Percentiles rank a stretch among this genome's conserved stretches.
Evolutionary conservation across 2,329 filamentous ascomycete genomes (phyloP).

Genomic region (Alternaria angustiovoidea): DNA sequence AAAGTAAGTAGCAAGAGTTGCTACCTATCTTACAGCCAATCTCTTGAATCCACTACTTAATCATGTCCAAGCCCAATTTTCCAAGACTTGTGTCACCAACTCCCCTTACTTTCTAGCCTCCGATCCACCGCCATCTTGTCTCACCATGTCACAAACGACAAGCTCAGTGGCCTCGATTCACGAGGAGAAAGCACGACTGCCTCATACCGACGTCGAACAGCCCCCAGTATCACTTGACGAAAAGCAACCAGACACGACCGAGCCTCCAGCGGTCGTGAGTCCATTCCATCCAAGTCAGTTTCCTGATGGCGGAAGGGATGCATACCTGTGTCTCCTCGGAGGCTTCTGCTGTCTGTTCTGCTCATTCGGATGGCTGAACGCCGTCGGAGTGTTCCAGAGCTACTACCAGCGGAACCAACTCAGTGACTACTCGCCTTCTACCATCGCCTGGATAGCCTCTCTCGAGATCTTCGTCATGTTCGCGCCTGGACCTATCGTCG

Average conservation of each 20-base stretch:
- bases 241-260: conserved; percentile 13
- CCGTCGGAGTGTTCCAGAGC: conserved; percentile 56
- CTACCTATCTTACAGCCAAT: not conserved
- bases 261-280: conserved; percentile 16
- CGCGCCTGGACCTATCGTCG: conserved; percentile 66
- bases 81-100: not conserved
- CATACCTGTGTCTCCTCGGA: conserved; percentile 44
- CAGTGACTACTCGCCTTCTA: conserved; percentile 47
- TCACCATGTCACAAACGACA: conserved; percentile 20
- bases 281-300: conserved; percentile 45
- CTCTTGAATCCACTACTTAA: not conserved
- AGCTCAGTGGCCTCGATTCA: conserved; percentile 27
- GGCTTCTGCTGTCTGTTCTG: conserved; percentile 41
- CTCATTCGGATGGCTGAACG: conserved; percentile 56
- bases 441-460: conserved; percentile 58
- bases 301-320: conserved; percentile 50
- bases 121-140: not conserved
- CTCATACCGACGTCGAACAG: conserved; percentile 26
- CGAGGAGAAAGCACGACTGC: conserved; percentile 22
- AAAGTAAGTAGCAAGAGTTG: not conserved
- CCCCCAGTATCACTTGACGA: conserved; percentile 16
- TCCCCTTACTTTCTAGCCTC: not conserved
- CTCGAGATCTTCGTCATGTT: conserved; percentile 60
- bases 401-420: conserved; percentile 58
- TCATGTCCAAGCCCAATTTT: not conserved